Base-by-base conservation (phyloP, 2,329 filamentous ascomycete species). In the Xylariales sp. region DNA sequence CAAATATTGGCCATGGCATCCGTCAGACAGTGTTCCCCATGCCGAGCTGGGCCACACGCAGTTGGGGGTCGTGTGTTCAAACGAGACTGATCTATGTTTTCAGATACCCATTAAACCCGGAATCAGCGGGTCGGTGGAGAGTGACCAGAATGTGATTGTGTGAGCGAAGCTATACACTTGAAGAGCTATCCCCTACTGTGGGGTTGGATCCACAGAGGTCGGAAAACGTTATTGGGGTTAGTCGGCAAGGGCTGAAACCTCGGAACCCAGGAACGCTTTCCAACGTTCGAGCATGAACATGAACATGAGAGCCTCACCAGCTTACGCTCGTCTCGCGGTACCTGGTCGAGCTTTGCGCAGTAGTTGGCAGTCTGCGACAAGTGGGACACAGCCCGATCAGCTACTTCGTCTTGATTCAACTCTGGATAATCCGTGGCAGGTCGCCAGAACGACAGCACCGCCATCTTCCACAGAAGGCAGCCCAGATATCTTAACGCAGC, bases 401-500 rank as follows among this genome's bases (percentile, higher is more conserved):
- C 75, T 19, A 82, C 60, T 36, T 80, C 77, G 38, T 76, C 66
- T 0, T 69, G 63, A n/a, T 61, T 66, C 27, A 82, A 63, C 3
- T 68, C 63, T 4, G 62, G 53, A 28, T 73, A 68, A 1, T 65
- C 60, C 43, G 69, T 73, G 6, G 65, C 70, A 0, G 77, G 77
- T 31, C 64, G 66, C 75, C 77, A 82, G 36, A 78, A 24, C 69
- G 80, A 46, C 80, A 69, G 3, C 71, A 70, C 6, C 70, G 65
- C 4, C 80, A 62, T 16, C 68, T 66, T 51, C 82, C 78, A 1
- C 76, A 68, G 47, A 82, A 81, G 0, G 78, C 78, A 2, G 76
- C 78, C 78, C 78, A 83, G 0, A 79, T 68, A 51, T 84, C 80
- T 51, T 84, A 80, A n/a, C 76, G 65, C 3, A 83, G 60, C 80